These are phyloP conservation scores for Fusarium tupiense DNA, from an alignment of 2,329 filamentous ascomycete genomes.

Conservation along the genomic window DNA sequence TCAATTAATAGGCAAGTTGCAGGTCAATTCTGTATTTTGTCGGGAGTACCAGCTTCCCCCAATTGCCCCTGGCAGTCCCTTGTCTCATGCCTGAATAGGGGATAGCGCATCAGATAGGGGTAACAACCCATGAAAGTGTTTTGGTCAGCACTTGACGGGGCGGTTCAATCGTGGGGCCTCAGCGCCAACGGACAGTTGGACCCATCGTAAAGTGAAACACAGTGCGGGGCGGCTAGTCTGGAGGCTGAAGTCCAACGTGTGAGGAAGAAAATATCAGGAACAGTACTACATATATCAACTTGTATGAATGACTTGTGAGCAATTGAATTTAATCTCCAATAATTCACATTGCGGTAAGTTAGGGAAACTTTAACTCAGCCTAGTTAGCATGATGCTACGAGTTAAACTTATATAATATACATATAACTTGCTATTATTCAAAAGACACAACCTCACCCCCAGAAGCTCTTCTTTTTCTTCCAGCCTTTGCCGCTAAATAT, in stretches of 20 bases:
- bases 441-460: neutral
- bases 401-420: neutral
- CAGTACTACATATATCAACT: neutral
- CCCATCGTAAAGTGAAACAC: conserved; percentile 33
- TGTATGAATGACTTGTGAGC: neutral
- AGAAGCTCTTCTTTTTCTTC: conserved; percentile 18
- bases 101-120: conserved; percentile 37
- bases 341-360: neutral
- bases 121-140: conserved; percentile 34
- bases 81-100: conserved; percentile 36
- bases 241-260: neutral
- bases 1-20: conserved; percentile 3
- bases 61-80: conserved; percentile 36
- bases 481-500: neutral
- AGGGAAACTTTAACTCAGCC: no score
- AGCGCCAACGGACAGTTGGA: conserved; percentile 25
- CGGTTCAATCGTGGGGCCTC: conserved; percentile 16
- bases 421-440: neutral
- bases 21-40: conserved; percentile 7
- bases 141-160: conserved; percentile 11
- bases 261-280: neutral
- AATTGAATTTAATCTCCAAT: neutral
- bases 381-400: neutral
- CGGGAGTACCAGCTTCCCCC: neutral
- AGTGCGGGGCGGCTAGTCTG: conserved; percentile 25